Evolutionary conservation across 2,329 filamentous ascomycete genomes (phyloP), one percentile per base, ranked within the genome.

Genomic region (Ophiostoma montium): DNA sequence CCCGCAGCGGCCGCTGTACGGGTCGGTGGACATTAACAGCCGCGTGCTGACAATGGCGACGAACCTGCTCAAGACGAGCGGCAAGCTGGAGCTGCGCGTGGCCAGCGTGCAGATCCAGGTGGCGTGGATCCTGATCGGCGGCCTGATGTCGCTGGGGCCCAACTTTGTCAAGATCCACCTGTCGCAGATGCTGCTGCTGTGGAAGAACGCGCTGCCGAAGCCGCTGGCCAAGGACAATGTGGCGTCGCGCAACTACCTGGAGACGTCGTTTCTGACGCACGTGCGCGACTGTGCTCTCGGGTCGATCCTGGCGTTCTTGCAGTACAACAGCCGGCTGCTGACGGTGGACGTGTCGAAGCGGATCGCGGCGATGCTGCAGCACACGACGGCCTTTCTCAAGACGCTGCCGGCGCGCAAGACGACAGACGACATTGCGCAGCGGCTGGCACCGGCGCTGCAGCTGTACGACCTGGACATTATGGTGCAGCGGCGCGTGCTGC

Each of bases 161-260:
- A 96, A 95, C 63, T 98, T 98, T 63, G 90, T 96, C 64, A 98
- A 98, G 67, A 96, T 96, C 21, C 92, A 98, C 65, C 74, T 98
- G 8, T 90, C 89, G 2, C 92, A 98, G 61, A 72, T 98, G 19
- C 78, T 98, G 50, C 70, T 98, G 9, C 70, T 98, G 7, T 98
- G 92, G 92, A 95, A 95, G 65, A 98, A 96, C 63, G 90, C 92
- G 0, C 72, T 98, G 11, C 90, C 94, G 0, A 95, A 94, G 60
- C 90, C 94, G 6, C 67, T 96, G n/a, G 82, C 87, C 32, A 94
- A 88, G 62, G 90, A 96, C 57, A 94, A 92, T 56, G 86, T 87
- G 46, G 78, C 83, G 0, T 81, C 90, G 54, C 78, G 89, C 48
- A 90, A 85, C 54, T 75, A 87, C 46, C 70, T 96, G 8, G 94